Base-by-base conservation (phyloP, 1,284 basidiomycete genomes). In the Ceratorhiza oryzae-sativae region DNA sequence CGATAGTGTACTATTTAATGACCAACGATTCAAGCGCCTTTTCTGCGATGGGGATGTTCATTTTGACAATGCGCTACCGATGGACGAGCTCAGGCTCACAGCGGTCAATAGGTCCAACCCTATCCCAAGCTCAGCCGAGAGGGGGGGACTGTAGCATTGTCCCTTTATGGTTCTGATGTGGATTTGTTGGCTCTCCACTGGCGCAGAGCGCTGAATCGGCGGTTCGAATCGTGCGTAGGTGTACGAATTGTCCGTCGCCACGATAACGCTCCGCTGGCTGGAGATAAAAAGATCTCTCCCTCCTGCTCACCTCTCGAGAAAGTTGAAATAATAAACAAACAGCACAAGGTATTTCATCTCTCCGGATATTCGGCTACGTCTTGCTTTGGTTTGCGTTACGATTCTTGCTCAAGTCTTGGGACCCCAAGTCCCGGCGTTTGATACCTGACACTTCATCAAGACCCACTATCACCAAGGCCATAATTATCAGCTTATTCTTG, bases 361-460 rank as follows among this genome's bases (percentile, higher is more conserved):
- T 4, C 34, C 18, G 20, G 27, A 27, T 42, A 23, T 12, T n/a
- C 25, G n/a, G 20, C n/a, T 67, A n/a, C 62, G 48, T 15, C 32
- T 67, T 9, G 46, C n/a, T 20, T 67, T 67, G 20, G 13, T 55
- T 23, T 18, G n/a, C 9, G 18, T n/a, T 30, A 23, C 62, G 3
- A 12, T 55, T 20, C 18, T 53, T 23, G 25, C 34, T 12, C 62
- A 67, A 41, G n/a, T 55, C 34, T 12, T 68, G 9, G 65, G 39
- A 15, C 45, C 67, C 23, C 30, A 39, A n/a, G 15, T 59, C 9
- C 67, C 67, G 15, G 53, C 65, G 4, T 70, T 58, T 23, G 65
- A 70, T 48, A 70, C 53, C 20, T 70, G 55, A 10, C 67, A 70
- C 27, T 32, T 59, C 8, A 59, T 70, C 25, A 20, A 32, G 6